Conservation (phyloP, 148 eudicot genomes). For the Arctostaphylos glauca region DNA sequence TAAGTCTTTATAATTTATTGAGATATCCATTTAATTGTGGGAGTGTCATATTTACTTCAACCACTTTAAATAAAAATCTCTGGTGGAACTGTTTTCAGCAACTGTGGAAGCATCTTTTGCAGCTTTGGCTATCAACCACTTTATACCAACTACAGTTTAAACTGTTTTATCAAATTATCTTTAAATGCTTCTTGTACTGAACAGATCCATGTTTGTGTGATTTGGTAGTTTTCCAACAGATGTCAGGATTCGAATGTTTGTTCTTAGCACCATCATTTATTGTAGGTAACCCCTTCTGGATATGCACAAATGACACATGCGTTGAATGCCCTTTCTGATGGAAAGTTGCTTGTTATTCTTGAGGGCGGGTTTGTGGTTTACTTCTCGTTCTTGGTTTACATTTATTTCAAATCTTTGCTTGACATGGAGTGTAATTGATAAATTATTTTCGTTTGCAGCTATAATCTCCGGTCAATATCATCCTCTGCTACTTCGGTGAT, state of each 20-base stretch:
- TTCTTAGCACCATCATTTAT: neutral
- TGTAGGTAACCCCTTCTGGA: constrained; percentile 89
- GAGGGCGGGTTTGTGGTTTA: constrained; percentile 89
- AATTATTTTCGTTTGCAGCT: constrained; percentile 44
- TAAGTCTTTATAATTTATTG: neutral
- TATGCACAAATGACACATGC: constrained; percentile 90
- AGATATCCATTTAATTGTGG: neutral
- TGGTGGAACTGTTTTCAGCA: neutral
- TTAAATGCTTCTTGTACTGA: neutral
- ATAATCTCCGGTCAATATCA: constrained; percentile 95
- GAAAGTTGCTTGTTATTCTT: constrained; percentile 88
- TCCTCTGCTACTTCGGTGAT: constrained; percentile 94
- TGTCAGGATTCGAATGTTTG: neutral
- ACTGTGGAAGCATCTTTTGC: neutral
- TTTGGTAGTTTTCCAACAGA: neutral
- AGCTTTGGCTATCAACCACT: neutral
- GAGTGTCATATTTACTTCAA: neutral
- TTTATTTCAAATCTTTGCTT: constrained; percentile 7
- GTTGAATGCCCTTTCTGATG: constrained; percentile 62
- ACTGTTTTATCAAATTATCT: neutral
- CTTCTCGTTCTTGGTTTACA: constrained; percentile 10
- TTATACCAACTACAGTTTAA: neutral
- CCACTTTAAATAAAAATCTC: neutral
- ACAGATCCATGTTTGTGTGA: neutral
- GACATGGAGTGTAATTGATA: neutral